phyloP scores from a whole-genome alignment of 2,329 filamentous ascomycete genomes.

The Aphanoascus verrucosus region DNA sequence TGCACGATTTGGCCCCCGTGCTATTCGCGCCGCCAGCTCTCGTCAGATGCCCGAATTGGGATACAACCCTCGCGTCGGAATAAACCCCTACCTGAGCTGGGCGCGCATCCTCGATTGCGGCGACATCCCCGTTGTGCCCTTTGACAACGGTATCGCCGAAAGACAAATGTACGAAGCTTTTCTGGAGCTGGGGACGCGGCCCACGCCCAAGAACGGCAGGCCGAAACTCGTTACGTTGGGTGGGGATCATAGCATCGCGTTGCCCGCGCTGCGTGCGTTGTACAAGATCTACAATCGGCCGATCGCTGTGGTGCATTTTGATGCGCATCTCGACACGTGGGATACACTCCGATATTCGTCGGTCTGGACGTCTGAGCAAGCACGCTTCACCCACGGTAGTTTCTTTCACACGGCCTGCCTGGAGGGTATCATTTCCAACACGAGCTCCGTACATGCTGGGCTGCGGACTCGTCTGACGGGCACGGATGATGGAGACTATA shows the following conservation, averaged over 20 bases:
- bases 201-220: constrained; percentile 30
- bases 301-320: constrained; percentile 64
- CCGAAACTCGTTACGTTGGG: constrained; percentile 57
- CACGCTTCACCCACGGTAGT: constrained; percentile 73
- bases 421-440: constrained; percentile 67
- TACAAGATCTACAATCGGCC: constrained; percentile 51
- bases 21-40: constrained; percentile 72
- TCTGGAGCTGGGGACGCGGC: constrained; percentile 50
- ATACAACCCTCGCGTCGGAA: constrained; percentile 68
- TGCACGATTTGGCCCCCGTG: constrained; percentile 74
- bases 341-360: constrained; percentile 66
- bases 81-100: constrained; percentile 77
- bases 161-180: constrained; percentile 77
- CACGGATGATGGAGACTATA: constrained; percentile 55
- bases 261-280: constrained; percentile 58
- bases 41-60: constrained; percentile 70
- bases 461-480: constrained; percentile 66
- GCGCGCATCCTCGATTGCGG: constrained; percentile 77
- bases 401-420: constrained; percentile 85
- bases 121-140: constrained; percentile 75
- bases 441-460: constrained; percentile 68
- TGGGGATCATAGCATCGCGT: constrained; percentile 60
- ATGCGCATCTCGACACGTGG: constrained; percentile 76
- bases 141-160: constrained; percentile 73
- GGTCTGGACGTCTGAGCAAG: constrained; percentile 60